Percentiles rank a stretch among this genome's conserved stretches.
Evolutionary conservation across 2,329 filamentous ascomycete genomes (phyloP).

Genomic region (Paecilomyces formosus): DNA sequence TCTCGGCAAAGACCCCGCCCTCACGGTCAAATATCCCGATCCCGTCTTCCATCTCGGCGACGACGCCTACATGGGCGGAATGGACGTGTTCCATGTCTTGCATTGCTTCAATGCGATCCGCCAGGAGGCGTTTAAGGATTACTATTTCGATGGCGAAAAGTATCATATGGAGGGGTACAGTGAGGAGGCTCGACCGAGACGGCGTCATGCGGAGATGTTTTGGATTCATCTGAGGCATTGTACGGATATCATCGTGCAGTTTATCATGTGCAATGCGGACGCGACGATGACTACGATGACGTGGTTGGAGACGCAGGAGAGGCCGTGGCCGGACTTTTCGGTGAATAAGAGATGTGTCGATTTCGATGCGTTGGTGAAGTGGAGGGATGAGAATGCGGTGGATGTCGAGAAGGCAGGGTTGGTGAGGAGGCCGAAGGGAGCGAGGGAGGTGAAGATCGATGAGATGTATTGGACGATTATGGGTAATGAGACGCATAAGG

Average conservation of each 20-base stretch:
- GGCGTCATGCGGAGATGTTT: constrained; percentile 4
- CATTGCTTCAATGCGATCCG: constrained; percentile 32
- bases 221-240: constrained; percentile 28
- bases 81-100: constrained; percentile 34
- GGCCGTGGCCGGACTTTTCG: constrained; percentile 25
- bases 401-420: constrained; percentile 4
- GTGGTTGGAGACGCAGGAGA: constrained; percentile 22
- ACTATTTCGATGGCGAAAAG: constrained; percentile 5
- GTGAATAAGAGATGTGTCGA: constrained; percentile 24
- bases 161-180: constrained; percentile 7
- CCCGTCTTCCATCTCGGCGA: constrained; percentile 19
- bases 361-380: constrained; percentile 13
- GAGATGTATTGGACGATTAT: constrained; percentile 6
- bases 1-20: constrained; percentile 24
- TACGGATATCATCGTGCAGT: constrained; percentile 27
- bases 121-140: constrained; percentile 11
- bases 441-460: constrained; percentile 1
- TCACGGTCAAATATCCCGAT: constrained; percentile 9
- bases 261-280: constrained; percentile 23
- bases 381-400: constrained; percentile 8
- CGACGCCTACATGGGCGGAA: constrained; percentile 24
- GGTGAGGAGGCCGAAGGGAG: constrained; percentile 4
- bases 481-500: constrained; percentile 4
- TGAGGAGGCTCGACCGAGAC: constrained; percentile 8
- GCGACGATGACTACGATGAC: constrained; percentile 24